Evolutionary conservation across 169 alveolate genomes (phyloP), one percentile per base, ranked within the genome.

Genomic region (Plasmodium adleri): DNA sequence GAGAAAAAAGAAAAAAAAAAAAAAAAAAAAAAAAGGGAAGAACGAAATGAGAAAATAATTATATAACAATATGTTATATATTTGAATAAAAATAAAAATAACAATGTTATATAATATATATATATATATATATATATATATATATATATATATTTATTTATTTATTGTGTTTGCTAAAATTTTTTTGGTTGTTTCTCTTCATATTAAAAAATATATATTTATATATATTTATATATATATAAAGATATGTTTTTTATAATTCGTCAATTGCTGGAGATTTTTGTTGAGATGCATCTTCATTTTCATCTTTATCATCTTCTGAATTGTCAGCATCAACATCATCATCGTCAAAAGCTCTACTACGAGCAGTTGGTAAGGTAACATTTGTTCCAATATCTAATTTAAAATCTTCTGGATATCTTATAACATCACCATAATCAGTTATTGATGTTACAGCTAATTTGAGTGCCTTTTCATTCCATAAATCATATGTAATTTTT

Each of bases 351-450:
- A 60, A 49, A 0, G 28, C 9, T 63, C 67, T 43, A 1, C 28
- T 10, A 56, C 47, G 67, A 3, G 49, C 28, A 1, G 90, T 67
- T 52, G 90, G 90, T 7, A 80, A 47, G 6, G 66, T 64, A 17
- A 80, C 90, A 75, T 92, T 90, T 49, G 70, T 90, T 6, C 88
- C 92, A 50, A 90, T 58, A 76, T 76, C 94, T n/a, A 93, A 24
- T 67, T 78, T 90, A 85, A 92, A 94, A 75, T 94, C 95, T 56
- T 62, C 91, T 2, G 96, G 96, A 71, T 64, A 90, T 60, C 94
- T 73, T 15, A 94, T 70, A 28, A 92, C 64, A 76, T 94, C 96
- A 24, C 95, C 94, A 78, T 85, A 92, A 85, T 94, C 96, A 9
- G 96, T 94, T 73, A 94, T 64, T 0, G 96, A 86, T 13, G 95